These are phyloP conservation scores for Dioszegia crocea DNA, from an alignment of 768 basidiomycete species.

Conservation along the genomic window DNA sequence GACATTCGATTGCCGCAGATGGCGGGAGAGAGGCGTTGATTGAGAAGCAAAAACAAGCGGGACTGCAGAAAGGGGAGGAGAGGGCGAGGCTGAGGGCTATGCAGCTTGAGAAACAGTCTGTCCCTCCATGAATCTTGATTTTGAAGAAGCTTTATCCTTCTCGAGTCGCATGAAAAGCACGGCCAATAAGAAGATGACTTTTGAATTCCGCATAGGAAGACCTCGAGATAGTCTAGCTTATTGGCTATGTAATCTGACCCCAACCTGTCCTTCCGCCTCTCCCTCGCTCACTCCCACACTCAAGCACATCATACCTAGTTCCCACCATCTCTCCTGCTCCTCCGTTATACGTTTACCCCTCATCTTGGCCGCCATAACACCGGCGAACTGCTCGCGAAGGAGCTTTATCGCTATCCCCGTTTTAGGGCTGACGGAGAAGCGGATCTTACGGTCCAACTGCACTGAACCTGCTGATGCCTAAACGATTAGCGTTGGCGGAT, in stretches of 20 bases:
- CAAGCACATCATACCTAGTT: conserved; percentile 58
- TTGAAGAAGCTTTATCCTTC: neutral
- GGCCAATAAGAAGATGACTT: no score
- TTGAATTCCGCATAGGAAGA: no score
- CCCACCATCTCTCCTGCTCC: conserved; percentile 68
- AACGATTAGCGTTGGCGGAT: neutral
- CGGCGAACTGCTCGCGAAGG: conserved; percentile 63
- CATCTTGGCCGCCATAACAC: conserved; percentile 61
- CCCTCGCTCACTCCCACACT: conserved; percentile 16
- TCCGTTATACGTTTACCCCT: conserved; percentile 60
- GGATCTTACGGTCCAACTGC: conserved; percentile 79
- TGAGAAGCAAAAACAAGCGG: neutral
- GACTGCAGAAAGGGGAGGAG: neutral
- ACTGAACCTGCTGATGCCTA: conserved; percentile 70
- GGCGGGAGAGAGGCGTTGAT: conserved; percentile 3
- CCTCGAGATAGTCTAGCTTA: neutral
- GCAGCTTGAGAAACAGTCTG: no score
- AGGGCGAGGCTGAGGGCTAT: neutral
- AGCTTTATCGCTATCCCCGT: conserved; percentile 73
- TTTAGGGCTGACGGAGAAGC: conserved; percentile 66
- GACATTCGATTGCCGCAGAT: neutral
- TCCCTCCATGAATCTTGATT: neutral
- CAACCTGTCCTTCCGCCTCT: conserved; percentile 1
- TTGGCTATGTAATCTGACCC: neutral
- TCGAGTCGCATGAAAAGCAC: no score